A percentile compares a stretch with the other conserved stretches of the same genome.
Conservation (phyloP, 1,284 basidiomycete species). For the Ustilago bromivora region DNA sequence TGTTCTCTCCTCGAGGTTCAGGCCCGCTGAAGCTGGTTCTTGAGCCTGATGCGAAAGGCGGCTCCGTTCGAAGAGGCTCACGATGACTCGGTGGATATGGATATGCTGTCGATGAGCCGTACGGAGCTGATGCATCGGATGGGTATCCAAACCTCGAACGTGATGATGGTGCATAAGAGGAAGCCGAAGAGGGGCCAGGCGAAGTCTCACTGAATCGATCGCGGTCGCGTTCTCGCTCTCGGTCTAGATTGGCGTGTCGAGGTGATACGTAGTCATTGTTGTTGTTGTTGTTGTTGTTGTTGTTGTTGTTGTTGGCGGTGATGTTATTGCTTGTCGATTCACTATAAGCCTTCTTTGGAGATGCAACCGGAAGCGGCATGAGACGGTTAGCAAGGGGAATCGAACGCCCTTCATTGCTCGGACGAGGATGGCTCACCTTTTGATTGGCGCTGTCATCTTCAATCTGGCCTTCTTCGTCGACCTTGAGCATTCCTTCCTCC, state of each 20-base stretch:
- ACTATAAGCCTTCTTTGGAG: slow-evolving; percentile 18
- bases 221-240: slow-evolving; percentile 39
- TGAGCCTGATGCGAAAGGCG: slow-evolving; percentile 20
- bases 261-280: slow-evolving; percentile 31
- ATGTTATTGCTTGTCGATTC: slow-evolving; percentile 4
- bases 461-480: slow-evolving; percentile 54
- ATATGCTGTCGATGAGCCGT: slow-evolving; percentile 30
- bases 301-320: too few species aligned
- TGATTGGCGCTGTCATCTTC: slow-evolving; percentile 35
- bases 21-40: slow-evolving; percentile 24
- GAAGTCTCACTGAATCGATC: slow-evolving; percentile 44
- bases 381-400: slow-evolving; percentile 42
- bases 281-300: not conserved
- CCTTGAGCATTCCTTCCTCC: slow-evolving; percentile 53
- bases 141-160: slow-evolving; percentile 33
- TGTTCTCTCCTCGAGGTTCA: slow-evolving; percentile 22
- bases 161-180: slow-evolving; percentile 28
- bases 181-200: slow-evolving; percentile 28
- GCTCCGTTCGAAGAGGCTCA: slow-evolving; percentile 28
- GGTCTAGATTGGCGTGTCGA: slow-evolving; percentile 24
- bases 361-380: slow-evolving; percentile 24
- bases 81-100: slow-evolving; percentile 34
- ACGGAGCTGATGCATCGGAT: slow-evolving; percentile 24
- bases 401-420: slow-evolving; percentile 14
- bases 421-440: slow-evolving; percentile 45